Percentiles rank a stretch among this genome's conserved stretches.
Conservation (phyloP, 139 green algal genomes). For the Yamagishiella unicocca region DNA sequence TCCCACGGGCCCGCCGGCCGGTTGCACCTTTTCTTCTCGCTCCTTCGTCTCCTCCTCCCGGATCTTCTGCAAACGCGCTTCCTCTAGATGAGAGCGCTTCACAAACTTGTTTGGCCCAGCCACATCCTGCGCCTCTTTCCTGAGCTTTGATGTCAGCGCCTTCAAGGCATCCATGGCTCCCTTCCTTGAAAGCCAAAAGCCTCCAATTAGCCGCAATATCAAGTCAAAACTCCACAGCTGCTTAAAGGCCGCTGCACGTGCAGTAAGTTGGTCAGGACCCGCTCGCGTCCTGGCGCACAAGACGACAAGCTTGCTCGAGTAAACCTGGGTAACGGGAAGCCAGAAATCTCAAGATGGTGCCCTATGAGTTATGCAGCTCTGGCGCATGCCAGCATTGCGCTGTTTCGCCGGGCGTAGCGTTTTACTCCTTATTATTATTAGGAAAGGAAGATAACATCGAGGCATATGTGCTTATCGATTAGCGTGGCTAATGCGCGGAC, state of each 20-base stretch:
- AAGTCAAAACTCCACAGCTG: no score
- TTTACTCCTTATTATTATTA: no score
- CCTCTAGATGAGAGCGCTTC: constrained; percentile 70
- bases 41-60: constrained; percentile 71
- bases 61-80: constrained; percentile 64
- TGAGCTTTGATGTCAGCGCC: constrained; percentile 68
- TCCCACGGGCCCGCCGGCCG: not conserved
- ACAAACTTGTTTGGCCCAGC: constrained; percentile 31
- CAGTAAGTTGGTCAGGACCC: not conserved
- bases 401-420: no score
- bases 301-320: not conserved
- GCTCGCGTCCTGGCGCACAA: no score
- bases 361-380: not conserved
- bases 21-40: constrained; percentile 57
- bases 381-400: not conserved
- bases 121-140: constrained; percentile 66
- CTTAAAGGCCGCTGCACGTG: no score
- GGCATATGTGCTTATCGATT: no score
- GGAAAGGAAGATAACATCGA: no score
- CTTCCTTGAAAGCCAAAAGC: no score
- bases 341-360: not conserved
- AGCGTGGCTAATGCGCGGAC: no score
- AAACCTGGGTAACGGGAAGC: not conserved
- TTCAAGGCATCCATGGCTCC: constrained; percentile 72
- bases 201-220: not conserved